Conservation (phyloP, 164 flowering plant species). For the Malania oleifera region DNA sequence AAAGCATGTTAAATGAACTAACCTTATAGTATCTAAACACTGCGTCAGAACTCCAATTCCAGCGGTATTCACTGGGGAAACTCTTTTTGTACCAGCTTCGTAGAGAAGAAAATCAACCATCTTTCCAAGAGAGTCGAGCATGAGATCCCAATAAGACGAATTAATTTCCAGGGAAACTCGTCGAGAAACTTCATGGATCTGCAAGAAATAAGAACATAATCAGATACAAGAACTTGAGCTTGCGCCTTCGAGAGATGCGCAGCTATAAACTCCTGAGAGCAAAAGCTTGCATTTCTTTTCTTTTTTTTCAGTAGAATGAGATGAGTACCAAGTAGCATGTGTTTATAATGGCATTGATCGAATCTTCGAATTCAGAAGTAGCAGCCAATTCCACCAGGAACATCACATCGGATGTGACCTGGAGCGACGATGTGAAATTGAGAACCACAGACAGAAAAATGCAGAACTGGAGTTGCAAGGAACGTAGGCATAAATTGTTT, state of each 20-base stretch:
- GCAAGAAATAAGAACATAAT: conserved; percentile 12
- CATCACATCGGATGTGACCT: conserved; percentile 69
- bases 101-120: conserved; percentile 32
- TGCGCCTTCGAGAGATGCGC: background rate
- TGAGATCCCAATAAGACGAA: conserved; percentile 43
- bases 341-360: conserved; percentile 14
- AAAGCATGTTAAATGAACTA: conserved; percentile 5
- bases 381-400: conserved; percentile 52
- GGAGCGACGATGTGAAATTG: background rate
- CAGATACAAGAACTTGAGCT: background rate
- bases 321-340: conserved; percentile 39
- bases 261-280: background rate
- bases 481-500: too few relatives aligned
- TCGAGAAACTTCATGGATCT: conserved; percentile 48
- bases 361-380: conserved; percentile 19
- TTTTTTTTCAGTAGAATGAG: too few relatives aligned
- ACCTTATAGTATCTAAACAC: conserved; percentile 64
- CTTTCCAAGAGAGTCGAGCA: conserved; percentile 43
- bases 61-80: conserved; percentile 19
- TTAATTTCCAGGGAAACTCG: conserved; percentile 40
- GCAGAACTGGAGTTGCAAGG: background rate
- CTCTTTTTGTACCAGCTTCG: conserved; percentile 15
- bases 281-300: too few relatives aligned
- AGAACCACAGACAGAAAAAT: background rate
- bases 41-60: conserved; percentile 28